Evolutionary conservation across 768 basidiomycete genomes (phyloP).

Genomic region (Agaricus blazei): DNA sequence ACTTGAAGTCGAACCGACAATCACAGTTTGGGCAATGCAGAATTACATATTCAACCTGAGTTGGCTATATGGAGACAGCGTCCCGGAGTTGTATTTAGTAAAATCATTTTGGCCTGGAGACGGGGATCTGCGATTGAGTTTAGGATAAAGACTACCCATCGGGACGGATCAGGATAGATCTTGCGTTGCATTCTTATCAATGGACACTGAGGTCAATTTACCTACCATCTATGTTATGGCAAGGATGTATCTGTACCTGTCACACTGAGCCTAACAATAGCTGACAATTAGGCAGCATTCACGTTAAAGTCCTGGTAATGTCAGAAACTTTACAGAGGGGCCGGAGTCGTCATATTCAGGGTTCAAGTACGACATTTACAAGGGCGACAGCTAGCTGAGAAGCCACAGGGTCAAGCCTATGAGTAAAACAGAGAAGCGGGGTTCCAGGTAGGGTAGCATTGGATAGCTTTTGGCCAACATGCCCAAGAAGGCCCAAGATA

Average conservation of each 20-base stretch:
- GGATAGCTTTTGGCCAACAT: no score
- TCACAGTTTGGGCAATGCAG: constrained; percentile 4
- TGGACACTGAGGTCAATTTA: not conserved
- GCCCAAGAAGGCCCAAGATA: no score
- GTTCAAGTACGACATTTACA: no score
- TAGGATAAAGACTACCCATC: not conserved
- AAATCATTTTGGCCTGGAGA: constrained; percentile 2
- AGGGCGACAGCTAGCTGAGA: not conserved
- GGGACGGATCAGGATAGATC: constrained; percentile 7
- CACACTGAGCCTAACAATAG: not conserved
- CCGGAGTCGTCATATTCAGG: no score
- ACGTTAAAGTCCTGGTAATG: not conserved
- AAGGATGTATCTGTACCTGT: not conserved
- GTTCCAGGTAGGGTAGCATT: not conserved
- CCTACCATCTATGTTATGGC: no score
- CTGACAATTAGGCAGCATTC: constrained; percentile 1
- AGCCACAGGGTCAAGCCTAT: not conserved
- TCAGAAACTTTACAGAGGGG: no score
- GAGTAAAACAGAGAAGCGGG: not conserved
- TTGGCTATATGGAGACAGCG: constrained; percentile 4
- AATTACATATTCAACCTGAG: constrained; percentile 1
- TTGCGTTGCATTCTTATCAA: constrained; percentile 6
- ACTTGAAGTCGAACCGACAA: not conserved
- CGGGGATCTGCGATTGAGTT: constrained; percentile 4
- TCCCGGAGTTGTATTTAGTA: not conserved